phyloP scores from a whole-genome alignment of 2,329 filamentous ascomycete genomes.

The Fonsecaea erecta region DNA sequence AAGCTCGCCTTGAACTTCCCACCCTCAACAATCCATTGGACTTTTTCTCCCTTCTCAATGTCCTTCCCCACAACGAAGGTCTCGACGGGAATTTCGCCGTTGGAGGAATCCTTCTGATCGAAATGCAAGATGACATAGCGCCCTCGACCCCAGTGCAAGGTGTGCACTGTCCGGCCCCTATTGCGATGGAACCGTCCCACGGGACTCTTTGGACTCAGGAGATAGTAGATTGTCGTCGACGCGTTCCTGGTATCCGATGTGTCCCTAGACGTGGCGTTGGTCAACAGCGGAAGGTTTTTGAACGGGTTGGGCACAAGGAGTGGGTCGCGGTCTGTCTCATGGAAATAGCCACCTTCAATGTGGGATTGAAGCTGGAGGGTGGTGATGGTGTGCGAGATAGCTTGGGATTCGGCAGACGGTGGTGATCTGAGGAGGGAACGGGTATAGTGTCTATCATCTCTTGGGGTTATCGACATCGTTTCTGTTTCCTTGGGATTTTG shows the following conservation, averaged over 20 bases:
- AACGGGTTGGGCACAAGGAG: constrained; percentile 62
- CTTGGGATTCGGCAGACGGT: constrained; percentile 41
- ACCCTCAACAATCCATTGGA: constrained; percentile 72
- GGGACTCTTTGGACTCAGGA: constrained; percentile 61
- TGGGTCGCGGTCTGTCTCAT: constrained; percentile 63
- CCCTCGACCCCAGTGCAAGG: constrained; percentile 54
- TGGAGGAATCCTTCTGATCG: background rate
- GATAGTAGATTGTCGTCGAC: constrained; percentile 68
- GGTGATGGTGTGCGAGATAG: constrained; percentile 47
- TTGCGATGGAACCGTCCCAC: constrained; percentile 69
- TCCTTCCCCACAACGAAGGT: constrained; percentile 63
- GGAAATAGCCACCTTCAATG: constrained; percentile 68
- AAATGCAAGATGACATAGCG: constrained; percentile 55
- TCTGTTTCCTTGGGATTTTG: background rate
- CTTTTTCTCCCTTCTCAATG: constrained; percentile 62
- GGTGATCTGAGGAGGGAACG: constrained; percentile 13
- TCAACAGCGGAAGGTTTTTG: constrained; percentile 39
- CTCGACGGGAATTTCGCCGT: constrained; percentile 43
- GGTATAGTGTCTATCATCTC: constrained; percentile 17
- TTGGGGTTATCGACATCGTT: constrained; percentile 3
- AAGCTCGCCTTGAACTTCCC: constrained; percentile 70
- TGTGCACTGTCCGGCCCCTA: constrained; percentile 66
- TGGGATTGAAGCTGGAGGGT: constrained; percentile 59
- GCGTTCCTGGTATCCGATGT: constrained; percentile 55
- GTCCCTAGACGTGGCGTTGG: constrained; percentile 45